Percentiles rank a stretch among this genome's conserved stretches.
Evolutionary conservation across 257 asterid species (phyloP).

Genomic region (Lycium barbarum): DNA sequence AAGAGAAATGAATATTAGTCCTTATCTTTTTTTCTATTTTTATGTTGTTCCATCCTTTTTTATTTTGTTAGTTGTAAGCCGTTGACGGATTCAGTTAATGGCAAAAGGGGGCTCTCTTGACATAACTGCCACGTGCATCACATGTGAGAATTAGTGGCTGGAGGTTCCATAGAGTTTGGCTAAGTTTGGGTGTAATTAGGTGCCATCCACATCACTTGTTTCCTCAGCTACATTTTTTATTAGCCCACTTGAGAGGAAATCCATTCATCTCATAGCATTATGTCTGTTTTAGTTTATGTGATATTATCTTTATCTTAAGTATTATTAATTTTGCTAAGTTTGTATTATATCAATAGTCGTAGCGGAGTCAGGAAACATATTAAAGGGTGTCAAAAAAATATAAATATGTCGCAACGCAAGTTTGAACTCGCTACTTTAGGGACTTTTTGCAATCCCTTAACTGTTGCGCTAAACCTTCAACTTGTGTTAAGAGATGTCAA

Average conservation of each 20-base stretch:
- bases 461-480: no score
- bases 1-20: not conserved
- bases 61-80: not conserved
- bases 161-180: not conserved
- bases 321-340: not conserved
- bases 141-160: constrained; percentile 20
- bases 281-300: not conserved
- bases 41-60: not conserved
- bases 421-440: no score
- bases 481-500: no score
- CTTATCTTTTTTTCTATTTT: not conserved
- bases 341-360: no score
- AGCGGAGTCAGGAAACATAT: no score
- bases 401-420: no score
- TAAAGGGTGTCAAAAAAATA: no score
- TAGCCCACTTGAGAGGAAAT: not conserved
- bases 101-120: not conserved
- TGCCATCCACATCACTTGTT: not conserved
- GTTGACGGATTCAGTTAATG: not conserved
- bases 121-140: constrained; percentile 17
- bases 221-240: not conserved
- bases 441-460: no score
- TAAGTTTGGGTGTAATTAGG: not conserved
- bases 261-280: not conserved
- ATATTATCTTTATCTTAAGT: not conserved